Evolutionary conservation across 2,329 filamentous ascomycete genomes (phyloP), one percentile per base, ranked within the genome.

Genomic region (Diaporthe batatas): DNA sequence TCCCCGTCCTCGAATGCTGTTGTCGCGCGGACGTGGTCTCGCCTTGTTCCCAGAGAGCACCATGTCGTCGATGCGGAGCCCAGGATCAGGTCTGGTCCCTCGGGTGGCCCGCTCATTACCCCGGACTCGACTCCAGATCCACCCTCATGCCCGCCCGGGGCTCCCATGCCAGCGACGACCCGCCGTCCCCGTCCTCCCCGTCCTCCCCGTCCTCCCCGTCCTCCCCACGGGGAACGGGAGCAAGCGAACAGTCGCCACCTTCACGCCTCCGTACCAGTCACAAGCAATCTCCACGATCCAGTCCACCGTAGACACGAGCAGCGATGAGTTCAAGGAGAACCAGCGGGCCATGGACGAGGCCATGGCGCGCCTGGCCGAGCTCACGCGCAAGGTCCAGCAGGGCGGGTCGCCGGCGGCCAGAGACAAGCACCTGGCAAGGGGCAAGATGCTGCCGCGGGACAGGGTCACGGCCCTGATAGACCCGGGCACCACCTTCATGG

Each of bases 361-460:
- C 70, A 91, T 94, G 79, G 84, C 86, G 71, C 88, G 88, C 25
- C 87, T 98, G 78, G 88, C 91, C 73, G 85, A 87, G 69, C 86
- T 98, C 73, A 94, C 96, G 73, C 84, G 86, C 59, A 90, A 88
- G 76, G 92, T 94, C 72, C 90, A 94, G 67, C 87, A 89, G 75
- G 96, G 96, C 69, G 96, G 96, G 0, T 85, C 94, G 1, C 88
- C 91, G 72, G 96, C 96, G 82, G 94, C 96, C 5, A 88, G 93
- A 73, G 91, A 96, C 76, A 98, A 98, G 85, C 96, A 98, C 80
- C 83, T 97, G 29, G 90, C 92, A 44, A 88, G 95, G 77, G 94
- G 94, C 76, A 98, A 98, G 88, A 98, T 98, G 95, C 88, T 99
- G 72, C 94, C 95, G 2, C 87, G 96, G 76, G 96, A 98, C 82